A percentile compares a stretch with the other conserved stretches of the same genome.
Evolutionary conservation across 2,329 filamentous ascomycete species (phyloP).

Genomic region (Colletotrichum neosansevieriae): DNA sequence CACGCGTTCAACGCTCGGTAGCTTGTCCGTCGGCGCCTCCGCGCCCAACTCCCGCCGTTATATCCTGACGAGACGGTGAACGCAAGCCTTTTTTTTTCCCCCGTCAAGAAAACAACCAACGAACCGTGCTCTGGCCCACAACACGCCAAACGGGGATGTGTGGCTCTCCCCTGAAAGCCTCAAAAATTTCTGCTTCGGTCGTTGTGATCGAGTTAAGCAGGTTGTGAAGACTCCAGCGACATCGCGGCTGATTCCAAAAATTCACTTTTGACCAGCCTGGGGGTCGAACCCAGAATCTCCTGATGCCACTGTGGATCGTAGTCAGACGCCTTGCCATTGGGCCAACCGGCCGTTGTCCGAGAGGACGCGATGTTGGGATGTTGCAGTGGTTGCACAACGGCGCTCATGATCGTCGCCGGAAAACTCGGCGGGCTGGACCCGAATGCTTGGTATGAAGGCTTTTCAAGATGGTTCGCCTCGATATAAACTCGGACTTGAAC

Average conservation of each 20-base stretch:
- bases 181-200: slow-evolving; percentile 18
- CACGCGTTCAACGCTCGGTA: slow-evolving; percentile 8
- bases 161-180: slow-evolving; percentile 8
- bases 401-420: neutral
- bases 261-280: slow-evolving; percentile 31
- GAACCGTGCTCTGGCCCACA: slow-evolving; percentile 36
- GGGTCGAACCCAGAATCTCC: slow-evolving; percentile 41
- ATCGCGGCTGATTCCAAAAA: neutral
- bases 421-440: neutral
- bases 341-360: slow-evolving; percentile 44
- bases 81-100: slow-evolving; percentile 27
- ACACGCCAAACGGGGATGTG: slow-evolving; percentile 4
- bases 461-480: neutral
- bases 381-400: neutral
- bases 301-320: slow-evolving; percentile 47
- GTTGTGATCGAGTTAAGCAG: neutral
- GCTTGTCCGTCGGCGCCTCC: neutral
- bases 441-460: neutral
- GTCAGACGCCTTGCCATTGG: slow-evolving; percentile 59
- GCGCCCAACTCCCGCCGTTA: slow-evolving; percentile 13
- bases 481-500: neutral
- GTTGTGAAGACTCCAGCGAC: neutral
- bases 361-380: neutral
- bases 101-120: slow-evolving; percentile 26
- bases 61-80: slow-evolving; percentile 4